Evolutionary conservation across 2,329 filamentous ascomycete genomes (phyloP).

Genomic region (Colletotrichum sp.): DNA sequence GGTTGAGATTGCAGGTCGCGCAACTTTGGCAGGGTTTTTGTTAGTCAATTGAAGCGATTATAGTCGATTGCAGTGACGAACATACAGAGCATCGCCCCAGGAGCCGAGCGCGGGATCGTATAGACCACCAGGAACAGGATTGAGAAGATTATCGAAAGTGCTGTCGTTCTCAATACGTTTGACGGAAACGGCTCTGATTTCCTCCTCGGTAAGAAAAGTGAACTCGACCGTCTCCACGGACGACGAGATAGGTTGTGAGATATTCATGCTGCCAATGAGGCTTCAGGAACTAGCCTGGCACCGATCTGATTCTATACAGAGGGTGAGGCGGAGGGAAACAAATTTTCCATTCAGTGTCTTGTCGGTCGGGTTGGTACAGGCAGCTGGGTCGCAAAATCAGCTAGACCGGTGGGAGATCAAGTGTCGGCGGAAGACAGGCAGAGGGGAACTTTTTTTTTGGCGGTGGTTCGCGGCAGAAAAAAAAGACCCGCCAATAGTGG

Average conservation of each 20-base stretch:
- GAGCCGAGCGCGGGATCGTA: constrained; percentile 93
- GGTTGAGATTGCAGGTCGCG: constrained; percentile 87
- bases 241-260: constrained; percentile 82
- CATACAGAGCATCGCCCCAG: constrained; percentile 84
- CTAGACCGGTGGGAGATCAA: background rate
- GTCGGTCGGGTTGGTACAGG: background rate
- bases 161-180: constrained; percentile 91
- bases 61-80: constrained; percentile 19
- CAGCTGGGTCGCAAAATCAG: constrained; percentile 8
- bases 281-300: constrained; percentile 6
- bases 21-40: constrained; percentile 62
- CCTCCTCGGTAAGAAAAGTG: constrained; percentile 78
- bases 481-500: constrained; percentile 13
- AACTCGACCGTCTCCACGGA: constrained; percentile 89
- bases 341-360: constrained; percentile 16
- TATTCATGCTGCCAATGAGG: constrained; percentile 60
- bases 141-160: constrained; percentile 92
- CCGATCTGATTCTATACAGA: constrained; percentile 3
- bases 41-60: constrained; percentile 14
- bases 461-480: constrained; percentile 49
- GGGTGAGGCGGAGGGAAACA: background rate
- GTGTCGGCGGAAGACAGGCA: background rate
- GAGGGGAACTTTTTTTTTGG: constrained; percentile 44
- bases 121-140: constrained; percentile 87
- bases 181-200: constrained; percentile 89